Percentiles rank a stretch among this genome's conserved stretches.
These are phyloP conservation scores for Kregervanrija pseudodelftensis DNA, from an alignment of 805 yeast species.

Conservation along the genomic window DNA sequence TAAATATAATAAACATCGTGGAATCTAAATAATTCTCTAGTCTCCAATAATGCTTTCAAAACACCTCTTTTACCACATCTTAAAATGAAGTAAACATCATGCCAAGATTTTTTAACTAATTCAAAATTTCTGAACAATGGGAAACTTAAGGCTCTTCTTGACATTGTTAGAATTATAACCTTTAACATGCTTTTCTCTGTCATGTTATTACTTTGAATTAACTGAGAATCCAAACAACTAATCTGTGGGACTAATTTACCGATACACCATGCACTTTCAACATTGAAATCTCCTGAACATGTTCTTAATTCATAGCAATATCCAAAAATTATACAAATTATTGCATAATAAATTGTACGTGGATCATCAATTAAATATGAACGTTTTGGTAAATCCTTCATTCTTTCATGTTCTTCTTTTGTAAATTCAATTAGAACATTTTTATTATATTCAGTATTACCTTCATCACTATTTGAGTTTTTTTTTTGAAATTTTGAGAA, in stretches of 20 bases:
- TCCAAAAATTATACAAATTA: constrained; percentile 64
- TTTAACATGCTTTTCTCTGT: constrained; percentile 35
- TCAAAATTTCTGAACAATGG: constrained; percentile 74
- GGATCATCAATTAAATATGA: constrained; percentile 48
- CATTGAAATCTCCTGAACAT: constrained; percentile 60
- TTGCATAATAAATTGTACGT: constrained; percentile 51
- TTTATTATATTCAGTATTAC: constrained; percentile 8
- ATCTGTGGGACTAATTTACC: constrained; percentile 83
- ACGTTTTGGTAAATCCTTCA: constrained; percentile 64
- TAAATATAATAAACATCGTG: constrained; percentile 85
- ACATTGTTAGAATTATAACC: constrained; percentile 51
- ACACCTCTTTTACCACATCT: constrained; percentile 65
- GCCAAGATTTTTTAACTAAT: constrained; percentile 58
- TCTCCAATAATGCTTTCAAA: constrained; percentile 49
- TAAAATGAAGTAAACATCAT: constrained; percentile 59
- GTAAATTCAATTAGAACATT: constrained; percentile 46
- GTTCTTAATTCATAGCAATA: constrained; percentile 71
- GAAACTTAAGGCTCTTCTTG: constrained; percentile 67
- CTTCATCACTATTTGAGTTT: background rate
- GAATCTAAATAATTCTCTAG: constrained; percentile 68
- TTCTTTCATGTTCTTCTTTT: constrained; percentile 53
- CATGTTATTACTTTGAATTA: constrained; percentile 31
- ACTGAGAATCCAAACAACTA: constrained; percentile 57
- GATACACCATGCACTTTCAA: constrained; percentile 91
- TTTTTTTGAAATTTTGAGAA: constrained; percentile 28